These are phyloP conservation scores for Penicillium sp. DNA, from an alignment of 2,329 filamentous ascomycete species.

Conservation along the genomic window DNA sequence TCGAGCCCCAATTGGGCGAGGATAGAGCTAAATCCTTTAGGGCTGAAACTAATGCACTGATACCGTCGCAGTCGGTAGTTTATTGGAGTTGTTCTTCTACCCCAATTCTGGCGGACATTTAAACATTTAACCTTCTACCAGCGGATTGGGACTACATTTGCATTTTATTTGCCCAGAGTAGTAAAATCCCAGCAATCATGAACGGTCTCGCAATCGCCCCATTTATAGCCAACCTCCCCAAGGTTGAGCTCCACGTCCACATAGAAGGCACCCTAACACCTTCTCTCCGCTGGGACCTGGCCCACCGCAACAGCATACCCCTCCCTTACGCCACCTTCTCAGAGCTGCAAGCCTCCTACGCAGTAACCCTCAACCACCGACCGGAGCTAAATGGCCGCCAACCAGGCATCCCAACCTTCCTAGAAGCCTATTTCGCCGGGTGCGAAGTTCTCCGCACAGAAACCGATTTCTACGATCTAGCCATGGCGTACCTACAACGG, in stretches of 20 bases:
- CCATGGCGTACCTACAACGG: constrained; percentile 40
- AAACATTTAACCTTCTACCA: background rate
- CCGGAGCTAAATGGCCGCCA: constrained; percentile 37
- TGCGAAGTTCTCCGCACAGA: constrained; percentile 30
- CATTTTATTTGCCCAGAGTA: background rate
- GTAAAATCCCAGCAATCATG: constrained; percentile 4
- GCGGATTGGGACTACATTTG: background rate
- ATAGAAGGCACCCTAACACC: constrained; percentile 49
- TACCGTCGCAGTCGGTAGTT: background rate
- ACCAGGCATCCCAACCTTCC: constrained; percentile 30
- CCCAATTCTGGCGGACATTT: background rate
- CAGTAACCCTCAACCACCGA: constrained; percentile 38
- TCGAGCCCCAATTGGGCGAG: background rate
- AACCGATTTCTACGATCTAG: constrained; percentile 42
- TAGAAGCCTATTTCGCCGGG: constrained; percentile 32
- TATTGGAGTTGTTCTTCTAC: background rate
- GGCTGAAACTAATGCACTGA: background rate
- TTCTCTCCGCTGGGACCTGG: constrained; percentile 42
- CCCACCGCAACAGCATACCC: constrained; percentile 39
- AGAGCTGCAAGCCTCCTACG: constrained; percentile 35
- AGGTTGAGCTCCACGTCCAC: constrained; percentile 50
- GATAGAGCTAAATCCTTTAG: background rate
- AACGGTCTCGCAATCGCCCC: constrained; percentile 24
- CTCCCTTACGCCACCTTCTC: constrained; percentile 33
- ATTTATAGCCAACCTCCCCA: constrained; percentile 41